Conservation (phyloP, 352 stramenopile genomes). For the Aphanomyces cochlioides region DNA sequence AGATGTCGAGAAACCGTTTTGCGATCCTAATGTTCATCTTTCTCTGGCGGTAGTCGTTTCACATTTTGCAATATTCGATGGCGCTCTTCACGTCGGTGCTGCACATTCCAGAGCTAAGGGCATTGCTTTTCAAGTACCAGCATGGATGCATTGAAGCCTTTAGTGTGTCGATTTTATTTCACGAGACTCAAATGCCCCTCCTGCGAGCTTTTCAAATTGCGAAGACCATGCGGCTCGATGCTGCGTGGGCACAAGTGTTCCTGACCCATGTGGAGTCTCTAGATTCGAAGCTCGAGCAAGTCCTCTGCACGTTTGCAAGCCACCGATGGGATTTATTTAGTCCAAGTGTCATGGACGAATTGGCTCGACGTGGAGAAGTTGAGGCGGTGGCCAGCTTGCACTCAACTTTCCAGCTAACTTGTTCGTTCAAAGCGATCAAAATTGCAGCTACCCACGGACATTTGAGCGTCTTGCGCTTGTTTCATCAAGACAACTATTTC, state of each 20-base stretch:
- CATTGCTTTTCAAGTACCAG: not conserved
- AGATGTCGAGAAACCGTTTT: too few relatives aligned
- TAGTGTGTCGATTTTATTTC: not conserved
- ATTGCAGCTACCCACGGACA: not conserved
- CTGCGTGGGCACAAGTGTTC: not conserved
- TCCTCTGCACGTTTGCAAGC: not conserved
- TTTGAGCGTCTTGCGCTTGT: slow-evolving; percentile 1
- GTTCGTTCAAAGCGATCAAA: not conserved
- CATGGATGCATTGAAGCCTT: not conserved
- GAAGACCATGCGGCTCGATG: not conserved
- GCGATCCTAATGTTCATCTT: not conserved
- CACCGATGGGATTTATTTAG: not conserved
- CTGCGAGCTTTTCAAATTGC: not conserved
- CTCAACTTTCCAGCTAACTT: not conserved
- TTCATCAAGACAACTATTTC: not conserved
- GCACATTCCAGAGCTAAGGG: slow-evolving; percentile 4
- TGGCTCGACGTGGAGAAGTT: not conserved
- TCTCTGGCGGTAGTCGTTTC: not conserved
- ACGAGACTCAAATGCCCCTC: not conserved
- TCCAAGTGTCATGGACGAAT: not conserved
- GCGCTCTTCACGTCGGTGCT: not conserved
- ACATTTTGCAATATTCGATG: too few relatives aligned
- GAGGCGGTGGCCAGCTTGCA: not conserved
- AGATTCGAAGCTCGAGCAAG: not conserved
- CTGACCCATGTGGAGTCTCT: not conserved